Conservation (phyloP, 768 basidiomycete genomes). For the Cystofilobasidium ferigula region DNA sequence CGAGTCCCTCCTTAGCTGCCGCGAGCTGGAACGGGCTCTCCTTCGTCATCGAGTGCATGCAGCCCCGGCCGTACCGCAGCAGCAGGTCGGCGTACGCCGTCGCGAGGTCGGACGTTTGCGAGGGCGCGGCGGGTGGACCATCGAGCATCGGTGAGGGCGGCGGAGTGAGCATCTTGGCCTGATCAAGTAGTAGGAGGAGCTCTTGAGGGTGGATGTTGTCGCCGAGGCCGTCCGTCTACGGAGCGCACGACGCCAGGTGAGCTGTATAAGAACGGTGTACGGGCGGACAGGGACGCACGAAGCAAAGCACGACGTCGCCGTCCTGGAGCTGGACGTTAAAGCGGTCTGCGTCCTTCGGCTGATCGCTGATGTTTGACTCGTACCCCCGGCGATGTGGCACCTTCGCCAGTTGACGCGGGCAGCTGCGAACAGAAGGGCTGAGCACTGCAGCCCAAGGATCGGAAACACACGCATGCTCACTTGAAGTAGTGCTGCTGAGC, state of each 20-base stretch:
- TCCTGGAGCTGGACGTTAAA: conserved; percentile 29
- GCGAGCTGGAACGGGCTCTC: conserved; percentile 38
- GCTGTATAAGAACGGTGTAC: background rate
- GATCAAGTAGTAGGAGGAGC: conserved; percentile 19
- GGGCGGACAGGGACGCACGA: conserved; percentile 31
- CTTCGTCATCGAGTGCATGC: conserved; percentile 35
- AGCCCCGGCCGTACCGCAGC: conserved; percentile 35
- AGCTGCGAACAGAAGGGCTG: too few species aligned
- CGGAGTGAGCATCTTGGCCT: background rate
- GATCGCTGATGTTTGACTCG: conserved; percentile 29
- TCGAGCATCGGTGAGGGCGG: background rate
- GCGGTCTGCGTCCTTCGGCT: conserved; percentile 32
- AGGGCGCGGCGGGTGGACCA: background rate
- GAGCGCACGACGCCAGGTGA: background rate
- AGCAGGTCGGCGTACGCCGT: conserved; percentile 36
- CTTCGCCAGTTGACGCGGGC: conserved; percentile 31
- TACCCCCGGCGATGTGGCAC: conserved; percentile 16
- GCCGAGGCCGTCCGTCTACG: conserved; percentile 37
- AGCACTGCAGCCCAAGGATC: conserved; percentile 9
- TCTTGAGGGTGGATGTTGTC: conserved; percentile 37
- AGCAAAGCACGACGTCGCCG: conserved; percentile 32
- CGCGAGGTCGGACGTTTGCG: background rate
- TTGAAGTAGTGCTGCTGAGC: conserved; percentile 26
- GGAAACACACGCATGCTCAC: background rate
- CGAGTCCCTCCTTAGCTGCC: conserved; percentile 33